Conservation (phyloP, 148 eudicot species). For the Vaccinium darrowii region DNA sequence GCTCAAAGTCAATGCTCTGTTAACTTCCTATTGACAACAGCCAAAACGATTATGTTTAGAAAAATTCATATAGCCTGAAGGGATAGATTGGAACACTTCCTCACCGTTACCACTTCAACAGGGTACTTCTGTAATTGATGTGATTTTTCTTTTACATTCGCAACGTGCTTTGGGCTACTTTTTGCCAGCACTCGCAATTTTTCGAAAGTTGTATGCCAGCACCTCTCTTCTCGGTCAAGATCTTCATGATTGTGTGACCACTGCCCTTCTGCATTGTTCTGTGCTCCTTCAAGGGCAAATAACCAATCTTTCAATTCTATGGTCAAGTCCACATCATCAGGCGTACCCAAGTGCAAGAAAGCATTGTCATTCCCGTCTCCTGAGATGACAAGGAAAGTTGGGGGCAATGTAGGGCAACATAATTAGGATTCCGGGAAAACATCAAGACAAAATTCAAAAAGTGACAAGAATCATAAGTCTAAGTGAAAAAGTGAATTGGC, state of each 20-base stretch:
- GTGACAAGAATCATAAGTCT: no score
- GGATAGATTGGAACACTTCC: conserved; percentile 22
- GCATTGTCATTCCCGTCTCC: conserved; percentile 42
- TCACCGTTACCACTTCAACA: conserved; percentile 75
- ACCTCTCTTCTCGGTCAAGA: conserved; percentile 65
- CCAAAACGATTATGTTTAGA: not conserved
- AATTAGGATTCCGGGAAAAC: not conserved
- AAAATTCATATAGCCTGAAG: conserved; percentile 10
- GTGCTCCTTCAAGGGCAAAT: conserved; percentile 90
- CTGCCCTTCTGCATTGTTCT: conserved; percentile 46
- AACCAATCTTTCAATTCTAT: conserved; percentile 82
- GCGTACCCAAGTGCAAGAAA: conserved; percentile 66
- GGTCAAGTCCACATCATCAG: conserved; percentile 84
- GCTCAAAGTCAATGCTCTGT: not conserved
- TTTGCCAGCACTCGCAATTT: conserved; percentile 64
- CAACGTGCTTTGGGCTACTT: conserved; percentile 48
- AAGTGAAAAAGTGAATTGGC: not conserved
- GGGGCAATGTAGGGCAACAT: not conserved
- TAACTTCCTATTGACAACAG: not conserved
- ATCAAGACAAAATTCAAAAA: not conserved
- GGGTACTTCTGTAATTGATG: conserved; percentile 48
- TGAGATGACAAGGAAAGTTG: conserved; percentile 13
- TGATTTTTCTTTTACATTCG: conserved; percentile 34
- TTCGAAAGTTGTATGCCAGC: conserved; percentile 88
- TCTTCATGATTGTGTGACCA: conserved; percentile 32